Evolutionary conservation across 2,329 filamentous ascomycete species (phyloP).

Genomic region (Capronia americana): DNA sequence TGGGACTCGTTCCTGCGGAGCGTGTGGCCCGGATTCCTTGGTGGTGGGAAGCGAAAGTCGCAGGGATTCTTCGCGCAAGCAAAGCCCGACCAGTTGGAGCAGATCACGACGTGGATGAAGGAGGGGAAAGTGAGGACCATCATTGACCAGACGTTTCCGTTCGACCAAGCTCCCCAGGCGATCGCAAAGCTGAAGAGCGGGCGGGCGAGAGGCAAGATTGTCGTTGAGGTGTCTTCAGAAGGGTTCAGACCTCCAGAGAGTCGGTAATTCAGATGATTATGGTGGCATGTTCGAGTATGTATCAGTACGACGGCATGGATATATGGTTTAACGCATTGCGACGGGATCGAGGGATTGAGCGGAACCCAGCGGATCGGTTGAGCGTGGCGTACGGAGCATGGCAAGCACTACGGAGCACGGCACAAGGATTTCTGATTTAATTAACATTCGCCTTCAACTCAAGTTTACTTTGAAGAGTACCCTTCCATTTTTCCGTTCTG

Average conservation of each 20-base stretch:
- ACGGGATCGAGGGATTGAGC: too few species aligned
- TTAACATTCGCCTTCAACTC: too few species aligned
- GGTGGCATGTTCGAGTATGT: too few species aligned
- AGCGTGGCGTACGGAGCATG: too few species aligned
- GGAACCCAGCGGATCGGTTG: too few species aligned
- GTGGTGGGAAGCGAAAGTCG: slow-evolving; percentile 55
- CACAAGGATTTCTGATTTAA: too few species aligned
- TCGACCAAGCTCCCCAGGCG: slow-evolving; percentile 63
- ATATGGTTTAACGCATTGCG: too few species aligned
- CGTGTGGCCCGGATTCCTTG: slow-evolving; percentile 55
- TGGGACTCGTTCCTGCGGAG: slow-evolving; percentile 45
- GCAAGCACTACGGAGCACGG: too few species aligned
- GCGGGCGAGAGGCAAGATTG: slow-evolving; percentile 65
- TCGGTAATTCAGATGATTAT: not conserved
- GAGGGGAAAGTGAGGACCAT: slow-evolving; percentile 65
- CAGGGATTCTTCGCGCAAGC: slow-evolving; percentile 46
- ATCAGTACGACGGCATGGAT: too few species aligned
- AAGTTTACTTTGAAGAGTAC: too few species aligned
- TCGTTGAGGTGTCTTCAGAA: slow-evolving; percentile 47
- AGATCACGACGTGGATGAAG: slow-evolving; percentile 61
- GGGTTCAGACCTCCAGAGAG: not conserved
- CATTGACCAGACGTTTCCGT: slow-evolving; percentile 62
- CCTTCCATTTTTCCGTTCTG: too few species aligned
- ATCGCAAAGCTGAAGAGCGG: slow-evolving; percentile 65
- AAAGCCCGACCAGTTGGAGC: slow-evolving; percentile 53